Conservation (phyloP, 495 filamentous ascomycete genomes). For the Neurospora sp. region DNA sequence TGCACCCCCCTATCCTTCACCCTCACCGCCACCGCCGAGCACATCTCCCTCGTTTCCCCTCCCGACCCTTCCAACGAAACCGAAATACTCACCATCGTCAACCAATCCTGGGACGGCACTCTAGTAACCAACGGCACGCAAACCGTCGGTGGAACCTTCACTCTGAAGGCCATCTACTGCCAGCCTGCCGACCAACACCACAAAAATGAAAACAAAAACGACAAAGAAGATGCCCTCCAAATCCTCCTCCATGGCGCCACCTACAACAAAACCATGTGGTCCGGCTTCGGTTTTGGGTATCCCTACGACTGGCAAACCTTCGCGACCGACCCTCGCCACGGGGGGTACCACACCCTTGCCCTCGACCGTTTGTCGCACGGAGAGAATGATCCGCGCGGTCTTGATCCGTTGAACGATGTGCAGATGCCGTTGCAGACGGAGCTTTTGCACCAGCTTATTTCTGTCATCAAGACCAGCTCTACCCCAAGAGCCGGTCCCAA, state of each 20-base stretch:
- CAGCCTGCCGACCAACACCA: neutral
- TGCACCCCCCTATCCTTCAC: constrained; percentile 4
- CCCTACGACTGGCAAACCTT: constrained; percentile 10
- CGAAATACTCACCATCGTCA: neutral
- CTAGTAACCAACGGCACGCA: neutral
- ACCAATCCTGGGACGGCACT: neutral
- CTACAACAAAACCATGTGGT: constrained; percentile 16
- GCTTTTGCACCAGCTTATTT: constrained; percentile 5
- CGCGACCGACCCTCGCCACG: constrained; percentile 1
- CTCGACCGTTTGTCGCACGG: constrained; percentile 18
- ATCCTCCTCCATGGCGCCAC: constrained; percentile 18
- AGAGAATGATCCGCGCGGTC: neutral
- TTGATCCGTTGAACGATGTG: constrained; percentile 5
- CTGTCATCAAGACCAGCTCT: neutral
- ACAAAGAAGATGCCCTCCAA: constrained; percentile 2
- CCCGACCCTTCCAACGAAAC: constrained; percentile 1
- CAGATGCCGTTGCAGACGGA: constrained; percentile 8
- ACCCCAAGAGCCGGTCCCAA: too few species aligned
- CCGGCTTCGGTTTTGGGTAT: constrained; percentile 2
- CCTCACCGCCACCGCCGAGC: neutral
- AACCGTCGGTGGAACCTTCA: constrained; percentile 1
- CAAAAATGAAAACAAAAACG: neutral
- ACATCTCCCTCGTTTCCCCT: neutral
- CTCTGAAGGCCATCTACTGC: constrained; percentile 10
- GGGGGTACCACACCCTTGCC: constrained; percentile 16